Conservation (phyloP, 371 early-diverging fungal species). For the Mucor indicus region DNA sequence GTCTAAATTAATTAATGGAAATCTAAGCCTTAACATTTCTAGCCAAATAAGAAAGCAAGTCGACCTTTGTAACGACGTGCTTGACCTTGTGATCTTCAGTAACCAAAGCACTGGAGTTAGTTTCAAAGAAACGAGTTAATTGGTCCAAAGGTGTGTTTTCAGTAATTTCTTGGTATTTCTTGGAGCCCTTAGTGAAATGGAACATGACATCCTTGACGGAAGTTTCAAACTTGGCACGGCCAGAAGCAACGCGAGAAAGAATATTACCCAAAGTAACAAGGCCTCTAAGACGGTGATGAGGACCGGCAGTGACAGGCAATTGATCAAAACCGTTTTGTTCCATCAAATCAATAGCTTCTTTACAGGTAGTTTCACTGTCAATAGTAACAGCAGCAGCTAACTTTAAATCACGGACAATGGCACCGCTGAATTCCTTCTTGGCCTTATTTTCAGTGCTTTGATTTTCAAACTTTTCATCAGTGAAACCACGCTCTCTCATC, state of each 20-base stretch:
- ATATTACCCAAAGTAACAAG: constrained; percentile 88
- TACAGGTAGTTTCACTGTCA: constrained; percentile 58
- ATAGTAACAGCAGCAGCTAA: constrained; percentile 84
- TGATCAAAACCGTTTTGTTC: constrained; percentile 90
- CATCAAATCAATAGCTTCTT: constrained; percentile 86
- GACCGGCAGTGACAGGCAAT: constrained; percentile 81
- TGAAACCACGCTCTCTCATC: constrained; percentile 82
- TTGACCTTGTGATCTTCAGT: constrained; percentile 75
- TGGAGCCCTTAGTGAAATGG: constrained; percentile 57
- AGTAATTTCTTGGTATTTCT: constrained; percentile 83
- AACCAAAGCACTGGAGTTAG: constrained; percentile 83
- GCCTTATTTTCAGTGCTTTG: constrained; percentile 63
- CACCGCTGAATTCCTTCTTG: constrained; percentile 75
- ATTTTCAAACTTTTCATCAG: constrained; percentile 50
- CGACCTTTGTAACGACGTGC: constrained; percentile 92
- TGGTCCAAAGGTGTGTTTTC: constrained; percentile 76
- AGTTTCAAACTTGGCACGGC: constrained; percentile 63
- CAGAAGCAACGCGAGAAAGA: constrained; percentile 71
- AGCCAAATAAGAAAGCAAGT: constrained; percentile 81
- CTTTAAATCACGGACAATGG: constrained; percentile 77
- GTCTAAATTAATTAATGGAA: too few species aligned
- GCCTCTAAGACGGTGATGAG: constrained; percentile 69
- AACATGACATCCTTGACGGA: constrained; percentile 86
- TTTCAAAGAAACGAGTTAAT: constrained; percentile 88
- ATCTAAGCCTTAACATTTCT: too few species aligned